phyloP scores from a whole-genome alignment of 805 yeast genomes.

The Isabelozyma rhagii region DNA sequence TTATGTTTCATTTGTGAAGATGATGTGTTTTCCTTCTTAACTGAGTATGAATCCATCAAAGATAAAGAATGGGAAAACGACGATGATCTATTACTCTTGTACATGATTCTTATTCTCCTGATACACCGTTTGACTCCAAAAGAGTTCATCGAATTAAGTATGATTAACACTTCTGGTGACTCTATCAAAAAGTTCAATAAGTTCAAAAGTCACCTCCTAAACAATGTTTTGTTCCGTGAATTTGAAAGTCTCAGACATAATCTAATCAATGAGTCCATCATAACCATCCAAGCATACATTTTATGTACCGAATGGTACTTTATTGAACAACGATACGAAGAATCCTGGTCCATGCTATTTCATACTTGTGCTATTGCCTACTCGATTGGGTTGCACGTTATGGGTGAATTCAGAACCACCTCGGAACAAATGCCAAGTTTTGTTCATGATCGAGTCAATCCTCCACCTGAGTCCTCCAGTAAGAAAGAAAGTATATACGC shows the following conservation, averaged over 20 bases:
- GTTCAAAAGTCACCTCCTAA: constrained; percentile 12
- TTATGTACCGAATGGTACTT: constrained; percentile 51
- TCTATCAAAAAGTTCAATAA: constrained; percentile 16
- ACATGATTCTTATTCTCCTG: constrained; percentile 43
- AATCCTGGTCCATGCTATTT: constrained; percentile 51
- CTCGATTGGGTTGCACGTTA: constrained; percentile 51
- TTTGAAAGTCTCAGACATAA: constrained; percentile 46
- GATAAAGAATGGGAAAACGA: constrained; percentile 45
- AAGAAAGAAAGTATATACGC: background rate
- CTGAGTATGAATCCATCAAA: constrained; percentile 26
- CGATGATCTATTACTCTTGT: constrained; percentile 45
- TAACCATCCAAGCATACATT: constrained; percentile 48
- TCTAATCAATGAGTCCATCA: constrained; percentile 43
- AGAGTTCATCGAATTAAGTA: constrained; percentile 16
- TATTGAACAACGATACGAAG: constrained; percentile 47
- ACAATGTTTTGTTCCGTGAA: constrained; percentile 31
- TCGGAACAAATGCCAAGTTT: background rate
- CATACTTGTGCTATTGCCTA: constrained; percentile 49
- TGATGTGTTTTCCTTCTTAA: constrained; percentile 33
- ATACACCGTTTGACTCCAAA: constrained; percentile 33
- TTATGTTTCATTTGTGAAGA: constrained; percentile 35
- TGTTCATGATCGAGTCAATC: background rate
- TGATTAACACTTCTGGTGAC: constrained; percentile 10
- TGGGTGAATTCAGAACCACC: constrained; percentile 21
- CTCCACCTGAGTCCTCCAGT: background rate